A percentile compares a stretch with the other conserved stretches of the same genome.
Conservation (phyloP, 2,329 filamentous ascomycete genomes). For the Ceratocystis lukuohia region DNA sequence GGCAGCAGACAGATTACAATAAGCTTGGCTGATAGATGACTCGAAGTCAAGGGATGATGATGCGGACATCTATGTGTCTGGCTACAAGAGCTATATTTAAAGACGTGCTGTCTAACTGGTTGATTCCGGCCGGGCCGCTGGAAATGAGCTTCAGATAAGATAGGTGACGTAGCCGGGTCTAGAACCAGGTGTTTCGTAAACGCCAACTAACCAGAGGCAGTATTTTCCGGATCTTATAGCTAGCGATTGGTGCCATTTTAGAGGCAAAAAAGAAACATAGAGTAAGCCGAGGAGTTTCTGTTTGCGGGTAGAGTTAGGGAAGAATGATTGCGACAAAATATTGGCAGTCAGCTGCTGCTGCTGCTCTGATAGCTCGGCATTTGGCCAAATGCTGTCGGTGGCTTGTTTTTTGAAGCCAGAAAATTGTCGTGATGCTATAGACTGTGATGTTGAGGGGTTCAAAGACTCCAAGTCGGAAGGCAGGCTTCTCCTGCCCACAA, state of each 20-base stretch:
- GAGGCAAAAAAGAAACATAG: neutral
- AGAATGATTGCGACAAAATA: neutral
- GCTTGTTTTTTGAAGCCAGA: neutral
- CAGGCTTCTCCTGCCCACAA: neutral
- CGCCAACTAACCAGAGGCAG: neutral
- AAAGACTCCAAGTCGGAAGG: neutral
- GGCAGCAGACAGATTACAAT: neutral
- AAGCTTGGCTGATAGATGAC: constrained; percentile 5
- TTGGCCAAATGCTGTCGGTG: neutral
- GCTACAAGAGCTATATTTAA: neutral
- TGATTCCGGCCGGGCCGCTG: neutral
- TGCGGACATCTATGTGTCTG: neutral
- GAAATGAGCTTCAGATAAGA: neutral
- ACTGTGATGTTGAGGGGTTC: neutral
- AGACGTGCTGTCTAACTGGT: neutral
- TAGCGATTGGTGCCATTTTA: neutral
- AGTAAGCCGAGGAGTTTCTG: neutral
- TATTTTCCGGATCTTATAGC: neutral
- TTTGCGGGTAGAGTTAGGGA: neutral
- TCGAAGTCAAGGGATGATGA: neutral
- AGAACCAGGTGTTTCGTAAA: neutral
- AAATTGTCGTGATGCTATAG: neutral
- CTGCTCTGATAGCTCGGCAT: neutral
- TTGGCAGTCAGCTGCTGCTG: too few species aligned
- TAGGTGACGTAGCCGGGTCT: neutral